phyloP scores from a whole-genome alignment of 805 yeast genomes.

The Myxozyma vanderwaltii region DNA sequence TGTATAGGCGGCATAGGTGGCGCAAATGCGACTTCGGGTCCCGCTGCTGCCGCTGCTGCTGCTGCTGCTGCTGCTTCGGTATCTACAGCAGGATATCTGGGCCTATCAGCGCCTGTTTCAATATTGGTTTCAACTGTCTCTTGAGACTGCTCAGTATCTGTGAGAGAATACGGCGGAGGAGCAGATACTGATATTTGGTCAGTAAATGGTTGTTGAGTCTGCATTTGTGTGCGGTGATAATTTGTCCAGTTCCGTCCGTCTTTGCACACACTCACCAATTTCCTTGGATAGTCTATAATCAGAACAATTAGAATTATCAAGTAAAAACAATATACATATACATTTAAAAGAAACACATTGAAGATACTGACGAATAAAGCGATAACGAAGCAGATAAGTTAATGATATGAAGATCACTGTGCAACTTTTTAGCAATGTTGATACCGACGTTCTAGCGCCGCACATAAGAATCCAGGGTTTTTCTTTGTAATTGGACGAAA shows the following conservation, averaged over 20 bases:
- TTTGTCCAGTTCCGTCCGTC: too few species aligned
- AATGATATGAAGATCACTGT: too few species aligned
- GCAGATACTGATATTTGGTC: not conserved
- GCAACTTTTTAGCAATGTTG: too few species aligned
- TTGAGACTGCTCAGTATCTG: not conserved
- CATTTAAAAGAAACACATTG: not conserved
- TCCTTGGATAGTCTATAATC: not conserved
- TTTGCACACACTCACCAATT: too few species aligned
- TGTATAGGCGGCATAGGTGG: conserved; percentile 18
- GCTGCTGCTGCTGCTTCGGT: not conserved
- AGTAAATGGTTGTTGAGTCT: not conserved
- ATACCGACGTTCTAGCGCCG: too few species aligned
- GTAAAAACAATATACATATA: not conserved
- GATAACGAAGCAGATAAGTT: too few species aligned
- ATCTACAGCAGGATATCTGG: not conserved
- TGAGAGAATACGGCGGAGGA: not conserved
- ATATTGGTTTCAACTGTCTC: not conserved
- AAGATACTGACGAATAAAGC: too few species aligned
- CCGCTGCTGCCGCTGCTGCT: not conserved
- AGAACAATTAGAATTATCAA: not conserved
- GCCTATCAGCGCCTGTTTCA: not conserved
- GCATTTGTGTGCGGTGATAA: too few species aligned
- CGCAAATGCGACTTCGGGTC: not conserved
- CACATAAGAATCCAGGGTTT: too few species aligned
- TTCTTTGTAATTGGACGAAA: too few species aligned